Conservation (phyloP, 225 moss, liverwort and hornwort genomes). For the Asterella californica region DNA sequence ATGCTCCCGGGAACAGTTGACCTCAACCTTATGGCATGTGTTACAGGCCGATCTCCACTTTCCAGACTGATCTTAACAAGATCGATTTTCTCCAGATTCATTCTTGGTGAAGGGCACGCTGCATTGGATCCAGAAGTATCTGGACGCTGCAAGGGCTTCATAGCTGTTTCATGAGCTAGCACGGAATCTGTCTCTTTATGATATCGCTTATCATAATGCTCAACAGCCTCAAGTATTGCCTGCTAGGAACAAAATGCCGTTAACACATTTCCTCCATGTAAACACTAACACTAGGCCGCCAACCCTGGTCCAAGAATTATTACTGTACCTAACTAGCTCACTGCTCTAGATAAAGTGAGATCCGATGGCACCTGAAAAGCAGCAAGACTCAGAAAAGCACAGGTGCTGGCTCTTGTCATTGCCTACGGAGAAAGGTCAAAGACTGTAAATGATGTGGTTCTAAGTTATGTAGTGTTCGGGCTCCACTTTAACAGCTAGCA, state of each 20-base stretch:
- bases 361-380: neutral
- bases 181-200: slow-evolving; percentile 36
- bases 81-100: slow-evolving; percentile 4
- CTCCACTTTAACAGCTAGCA: neutral
- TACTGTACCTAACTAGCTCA: neutral
- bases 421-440: too few species aligned
- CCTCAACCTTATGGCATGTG: slow-evolving; percentile 33
- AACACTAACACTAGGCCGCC: neutral
- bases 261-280: neutral
- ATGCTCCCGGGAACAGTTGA: slow-evolving; percentile 5
- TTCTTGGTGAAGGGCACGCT: neutral
- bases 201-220: slow-evolving; percentile 41
- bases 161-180: slow-evolving; percentile 31
- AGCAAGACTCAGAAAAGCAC: neutral
- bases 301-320: neutral
- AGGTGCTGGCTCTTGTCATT: too few species aligned
- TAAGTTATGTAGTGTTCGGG: neutral
- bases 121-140: slow-evolving; percentile 34
- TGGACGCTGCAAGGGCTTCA: slow-evolving; percentile 35
- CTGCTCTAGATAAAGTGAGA: neutral
- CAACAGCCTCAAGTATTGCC: slow-evolving; percentile 40
- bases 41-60: slow-evolving; percentile 36
- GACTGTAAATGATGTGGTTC: too few species aligned
- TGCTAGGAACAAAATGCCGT: slow-evolving; percentile 7
- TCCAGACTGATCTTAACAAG: slow-evolving; percentile 1